Conservation (phyloP, 805 yeast genomes). For the Pichia deserticola region DNA sequence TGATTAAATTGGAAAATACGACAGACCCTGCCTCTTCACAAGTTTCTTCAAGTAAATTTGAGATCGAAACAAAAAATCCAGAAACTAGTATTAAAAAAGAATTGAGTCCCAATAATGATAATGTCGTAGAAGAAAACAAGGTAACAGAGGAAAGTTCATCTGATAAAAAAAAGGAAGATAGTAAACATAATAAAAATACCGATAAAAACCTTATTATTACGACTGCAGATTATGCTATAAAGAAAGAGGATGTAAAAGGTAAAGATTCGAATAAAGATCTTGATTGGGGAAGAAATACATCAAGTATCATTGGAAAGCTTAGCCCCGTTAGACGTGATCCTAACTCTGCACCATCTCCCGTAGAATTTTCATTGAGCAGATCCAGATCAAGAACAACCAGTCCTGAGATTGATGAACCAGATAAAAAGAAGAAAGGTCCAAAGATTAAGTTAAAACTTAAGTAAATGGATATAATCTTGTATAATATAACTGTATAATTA, state of each 20-base stretch:
- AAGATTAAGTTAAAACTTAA: constrained; percentile 18
- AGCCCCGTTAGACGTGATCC: neutral
- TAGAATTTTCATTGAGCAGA: neutral
- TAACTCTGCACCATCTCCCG: neutral
- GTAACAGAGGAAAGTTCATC: too few species aligned
- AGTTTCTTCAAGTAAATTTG: neutral
- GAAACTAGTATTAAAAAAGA: neutral
- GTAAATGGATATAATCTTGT: neutral
- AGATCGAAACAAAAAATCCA: neutral
- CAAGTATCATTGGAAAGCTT: neutral
- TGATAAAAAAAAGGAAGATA: too few species aligned
- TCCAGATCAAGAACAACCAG: neutral
- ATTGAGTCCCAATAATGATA: too few species aligned
- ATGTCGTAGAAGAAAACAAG: too few species aligned
- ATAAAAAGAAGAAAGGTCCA: constrained; percentile 6
- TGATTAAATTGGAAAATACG: neutral
- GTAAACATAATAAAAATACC: too few species aligned
- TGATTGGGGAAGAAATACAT: neutral
- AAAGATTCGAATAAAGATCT: neutral
- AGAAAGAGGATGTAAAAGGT: too few species aligned
- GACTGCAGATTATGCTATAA: too few species aligned
- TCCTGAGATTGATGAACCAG: neutral
- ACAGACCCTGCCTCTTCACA: neutral
- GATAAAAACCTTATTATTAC: too few species aligned
- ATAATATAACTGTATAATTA: neutral